phyloP scores from a whole-genome alignment of 2,329 filamentous ascomycete species.

The Xylariaceae sp. region DNA sequence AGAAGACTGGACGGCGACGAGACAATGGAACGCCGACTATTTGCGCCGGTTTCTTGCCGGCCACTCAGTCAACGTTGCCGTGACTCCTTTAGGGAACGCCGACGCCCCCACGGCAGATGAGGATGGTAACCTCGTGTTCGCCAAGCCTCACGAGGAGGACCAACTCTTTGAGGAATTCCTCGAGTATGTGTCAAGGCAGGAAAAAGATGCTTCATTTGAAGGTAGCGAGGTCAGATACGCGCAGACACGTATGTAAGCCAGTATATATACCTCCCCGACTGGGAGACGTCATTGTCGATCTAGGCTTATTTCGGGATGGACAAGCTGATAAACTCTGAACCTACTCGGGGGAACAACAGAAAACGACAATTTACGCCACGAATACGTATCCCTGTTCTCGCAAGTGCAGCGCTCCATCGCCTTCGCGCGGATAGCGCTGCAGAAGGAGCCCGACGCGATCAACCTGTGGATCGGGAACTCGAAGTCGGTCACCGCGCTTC shows the following conservation, averaged over 20 bases:
- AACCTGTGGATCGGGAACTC: slow-evolving; percentile 84
- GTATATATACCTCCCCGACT: not conserved
- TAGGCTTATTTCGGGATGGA: not conserved
- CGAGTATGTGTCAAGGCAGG: slow-evolving; percentile 61
- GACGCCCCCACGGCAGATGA: slow-evolving; percentile 53
- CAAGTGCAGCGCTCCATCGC: slow-evolving; percentile 67
- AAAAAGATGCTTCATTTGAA: slow-evolving; percentile 40
- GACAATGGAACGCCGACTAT: slow-evolving; percentile 64
- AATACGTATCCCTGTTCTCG: slow-evolving; percentile 66
- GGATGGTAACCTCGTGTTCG: slow-evolving; percentile 55
- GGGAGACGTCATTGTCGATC: not conserved
- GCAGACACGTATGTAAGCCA: slow-evolving; percentile 64
- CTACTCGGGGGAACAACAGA: slow-evolving; percentile 47
- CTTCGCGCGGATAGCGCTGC: slow-evolving; percentile 73
- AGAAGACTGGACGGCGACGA: slow-evolving; percentile 62
- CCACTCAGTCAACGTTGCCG: slow-evolving; percentile 70
- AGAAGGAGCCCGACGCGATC: slow-evolving; percentile 69
- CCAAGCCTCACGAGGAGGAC: slow-evolving; percentile 71
- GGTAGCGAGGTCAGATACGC: slow-evolving; percentile 64
- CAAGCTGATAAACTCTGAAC: not conserved
- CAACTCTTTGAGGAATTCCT: slow-evolving; percentile 67
- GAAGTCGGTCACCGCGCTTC: slow-evolving; percentile 69
- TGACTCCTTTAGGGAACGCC: slow-evolving; percentile 71
- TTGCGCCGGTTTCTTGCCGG: slow-evolving; percentile 58
- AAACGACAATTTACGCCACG: slow-evolving; percentile 78